Percentiles rank a stretch among this genome's conserved stretches.
Evolutionary conservation across 2,329 filamentous ascomycete genomes (phyloP).

Genomic region (Massarina eburnea): DNA sequence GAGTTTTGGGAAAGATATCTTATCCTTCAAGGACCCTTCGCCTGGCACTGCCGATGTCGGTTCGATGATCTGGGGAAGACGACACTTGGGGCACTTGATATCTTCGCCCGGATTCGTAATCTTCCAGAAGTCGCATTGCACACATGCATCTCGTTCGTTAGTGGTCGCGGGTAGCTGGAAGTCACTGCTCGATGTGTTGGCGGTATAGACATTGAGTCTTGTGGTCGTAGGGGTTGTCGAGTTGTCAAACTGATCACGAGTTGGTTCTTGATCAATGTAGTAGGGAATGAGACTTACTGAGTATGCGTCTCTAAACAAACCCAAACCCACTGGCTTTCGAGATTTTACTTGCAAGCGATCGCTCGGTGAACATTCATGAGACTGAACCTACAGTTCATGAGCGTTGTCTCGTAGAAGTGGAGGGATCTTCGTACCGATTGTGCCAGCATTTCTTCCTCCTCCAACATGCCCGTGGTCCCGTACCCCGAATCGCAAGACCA

Average conservation of each 20-base stretch:
- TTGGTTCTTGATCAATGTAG: background rate
- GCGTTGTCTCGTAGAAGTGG: conserved; percentile 1
- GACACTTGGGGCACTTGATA: conserved; percentile 26
- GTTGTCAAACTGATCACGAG: conserved; percentile 2
- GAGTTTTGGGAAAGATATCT: conserved; percentile 10
- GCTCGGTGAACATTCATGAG: conserved; percentile 2
- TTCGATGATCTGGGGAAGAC: conserved; percentile 5
- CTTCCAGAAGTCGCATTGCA: conserved; percentile 27
- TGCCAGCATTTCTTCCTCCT: conserved; percentile 15
- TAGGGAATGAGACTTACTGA: background rate
- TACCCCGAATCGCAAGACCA: conserved; percentile 41
- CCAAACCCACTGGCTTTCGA: background rate
- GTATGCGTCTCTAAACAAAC: background rate
- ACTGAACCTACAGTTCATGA: conserved; percentile 14
- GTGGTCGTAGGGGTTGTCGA: conserved; percentile 21
- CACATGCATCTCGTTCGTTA: conserved; percentile 12
- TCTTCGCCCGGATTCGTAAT: conserved; percentile 23
- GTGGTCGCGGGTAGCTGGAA: conserved; percentile 11
- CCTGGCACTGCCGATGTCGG: conserved; percentile 1
- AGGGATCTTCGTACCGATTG: conserved; percentile 5
- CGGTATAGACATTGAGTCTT: conserved; percentile 24
- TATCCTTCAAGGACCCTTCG: conserved; percentile 1
- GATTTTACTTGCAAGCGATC: background rate
- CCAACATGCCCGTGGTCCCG: conserved; percentile 19
- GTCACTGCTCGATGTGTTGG: conserved; percentile 11